Percentiles rank a stretch among this genome's conserved stretches.
phyloP scores from a whole-genome alignment of 345 rosid species.

The Arabis alpina region DNA sequence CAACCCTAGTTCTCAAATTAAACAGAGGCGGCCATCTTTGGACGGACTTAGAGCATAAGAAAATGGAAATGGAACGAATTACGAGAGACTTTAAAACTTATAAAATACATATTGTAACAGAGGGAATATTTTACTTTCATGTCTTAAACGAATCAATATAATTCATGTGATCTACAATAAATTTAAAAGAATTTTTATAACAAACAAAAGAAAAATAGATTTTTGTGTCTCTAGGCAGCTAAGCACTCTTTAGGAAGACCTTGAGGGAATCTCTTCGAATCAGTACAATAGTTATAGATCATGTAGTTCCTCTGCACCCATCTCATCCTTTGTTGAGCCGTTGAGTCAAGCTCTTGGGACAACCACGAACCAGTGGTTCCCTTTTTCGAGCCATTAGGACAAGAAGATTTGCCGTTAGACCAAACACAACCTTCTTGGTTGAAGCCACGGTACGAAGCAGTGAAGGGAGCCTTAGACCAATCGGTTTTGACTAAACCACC shows the following conservation, averaged over 20 bases:
- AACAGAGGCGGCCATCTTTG: conserved; percentile 18
- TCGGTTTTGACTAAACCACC: conserved; percentile 66
- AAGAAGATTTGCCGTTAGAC: conserved; percentile 48
- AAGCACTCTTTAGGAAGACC: conserved; percentile 63
- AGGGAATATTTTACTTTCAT: conserved; percentile 16
- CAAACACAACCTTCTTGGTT: conserved; percentile 54
- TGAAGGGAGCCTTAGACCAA: conserved; percentile 68
- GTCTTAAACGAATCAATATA: conserved; percentile 4
- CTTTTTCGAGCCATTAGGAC: conserved; percentile 28
- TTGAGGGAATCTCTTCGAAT: conserved; percentile 55
- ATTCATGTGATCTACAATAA: conserved; percentile 34
- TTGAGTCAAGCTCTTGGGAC: conserved; percentile 52
- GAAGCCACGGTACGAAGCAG: conserved; percentile 58
- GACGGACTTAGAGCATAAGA: neutral
- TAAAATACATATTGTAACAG: neutral
- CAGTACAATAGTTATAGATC: conserved; percentile 64
- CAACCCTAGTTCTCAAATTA: neutral
- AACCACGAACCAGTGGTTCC: conserved; percentile 39
- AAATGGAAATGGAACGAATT: neutral
- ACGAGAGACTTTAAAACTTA: conserved; percentile 4
- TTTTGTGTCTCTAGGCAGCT: conserved; percentile 32
- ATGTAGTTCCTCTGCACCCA: conserved; percentile 66
- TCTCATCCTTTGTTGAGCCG: conserved; percentile 51
- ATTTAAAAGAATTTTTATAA: conserved; percentile 24
- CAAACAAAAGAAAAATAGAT: neutral